Conservation (phyloP, 352 stramenopile species). For the Phytophthora europaea region DNA sequence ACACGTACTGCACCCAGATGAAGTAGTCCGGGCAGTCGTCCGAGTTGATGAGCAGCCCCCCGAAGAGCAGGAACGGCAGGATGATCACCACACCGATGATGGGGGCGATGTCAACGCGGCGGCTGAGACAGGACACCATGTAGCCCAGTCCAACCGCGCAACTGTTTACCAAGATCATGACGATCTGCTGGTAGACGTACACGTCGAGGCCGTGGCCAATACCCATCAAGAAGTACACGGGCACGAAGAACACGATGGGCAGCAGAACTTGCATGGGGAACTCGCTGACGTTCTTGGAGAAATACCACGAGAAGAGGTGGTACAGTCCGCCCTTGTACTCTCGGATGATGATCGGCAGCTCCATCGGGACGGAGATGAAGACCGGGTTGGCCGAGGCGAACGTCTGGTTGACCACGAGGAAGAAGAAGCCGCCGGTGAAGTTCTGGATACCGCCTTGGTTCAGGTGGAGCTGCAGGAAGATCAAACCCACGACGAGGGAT, state of each 20-base stretch:
- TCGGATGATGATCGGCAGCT: slow-evolving; percentile 53
- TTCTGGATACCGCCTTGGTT: slow-evolving; percentile 56
- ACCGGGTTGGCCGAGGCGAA: slow-evolving; percentile 42
- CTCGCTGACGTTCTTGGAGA: slow-evolving; percentile 64
- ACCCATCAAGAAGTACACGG: slow-evolving; percentile 52
- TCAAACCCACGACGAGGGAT: slow-evolving; percentile 46
- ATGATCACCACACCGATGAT: slow-evolving; percentile 50
- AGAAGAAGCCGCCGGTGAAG: slow-evolving; percentile 59
- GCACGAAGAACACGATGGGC: slow-evolving; percentile 51
- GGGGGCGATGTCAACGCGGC: slow-evolving; percentile 41
- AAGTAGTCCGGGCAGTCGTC: slow-evolving; percentile 54
- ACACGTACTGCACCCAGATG: slow-evolving; percentile 57
- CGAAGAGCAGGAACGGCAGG: slow-evolving; percentile 56
- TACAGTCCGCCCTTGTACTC: slow-evolving; percentile 55
- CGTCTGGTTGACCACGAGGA: slow-evolving; percentile 52
- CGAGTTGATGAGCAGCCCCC: slow-evolving; percentile 56
- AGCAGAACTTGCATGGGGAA: slow-evolving; percentile 56
- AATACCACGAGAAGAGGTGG: slow-evolving; percentile 51
- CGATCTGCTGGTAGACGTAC: slow-evolving; percentile 48
- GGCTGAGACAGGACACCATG: slow-evolving; percentile 48
- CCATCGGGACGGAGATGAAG: slow-evolving; percentile 51
- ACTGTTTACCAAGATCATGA: slow-evolving; percentile 52
- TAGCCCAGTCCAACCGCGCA: slow-evolving; percentile 49
- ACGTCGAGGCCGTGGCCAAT: slow-evolving; percentile 46
- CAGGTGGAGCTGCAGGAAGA: slow-evolving; percentile 58